Percentiles rank a stretch among this genome's conserved stretches.
phyloP scores from a whole-genome alignment of 257 asterid species.

The Paraleonurus japonicus region DNA sequence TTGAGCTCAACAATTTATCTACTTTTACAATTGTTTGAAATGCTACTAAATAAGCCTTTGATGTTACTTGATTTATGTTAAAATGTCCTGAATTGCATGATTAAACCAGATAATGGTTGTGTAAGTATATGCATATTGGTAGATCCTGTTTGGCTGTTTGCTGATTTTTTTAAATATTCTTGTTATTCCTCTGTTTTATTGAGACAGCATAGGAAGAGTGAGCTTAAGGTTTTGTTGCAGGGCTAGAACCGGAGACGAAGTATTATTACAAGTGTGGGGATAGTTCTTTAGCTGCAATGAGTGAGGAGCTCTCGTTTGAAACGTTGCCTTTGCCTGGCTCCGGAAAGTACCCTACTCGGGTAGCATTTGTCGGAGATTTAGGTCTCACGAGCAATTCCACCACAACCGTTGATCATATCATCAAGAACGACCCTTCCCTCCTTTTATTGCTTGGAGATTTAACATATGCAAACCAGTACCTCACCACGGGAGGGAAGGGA shows the following conservation, averaged over 20 bases:
- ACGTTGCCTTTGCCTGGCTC: constrained; percentile 66
- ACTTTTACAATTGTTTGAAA: background rate
- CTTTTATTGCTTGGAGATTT: constrained; percentile 75
- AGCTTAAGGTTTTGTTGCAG: constrained; percentile 32
- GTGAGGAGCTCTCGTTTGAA: constrained; percentile 55
- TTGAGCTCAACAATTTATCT: background rate
- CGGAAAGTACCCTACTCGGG: constrained; percentile 54
- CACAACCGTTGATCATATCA: constrained; percentile 74
- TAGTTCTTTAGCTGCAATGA: constrained; percentile 63
- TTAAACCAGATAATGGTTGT: background rate
- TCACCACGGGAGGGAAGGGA: constrained; percentile 74
- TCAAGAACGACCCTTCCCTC: constrained; percentile 58
- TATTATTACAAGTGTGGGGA: constrained; percentile 89
- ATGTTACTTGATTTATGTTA: too few relatives aligned
- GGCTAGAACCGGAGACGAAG: constrained; percentile 66
- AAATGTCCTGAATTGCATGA: background rate
- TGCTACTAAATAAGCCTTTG: background rate
- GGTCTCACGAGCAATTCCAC: constrained; percentile 79
- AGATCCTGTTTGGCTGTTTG: too few relatives aligned
- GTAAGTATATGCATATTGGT: background rate
- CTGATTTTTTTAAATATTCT: background rate
- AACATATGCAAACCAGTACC: constrained; percentile 77
- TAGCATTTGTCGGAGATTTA: constrained; percentile 79
- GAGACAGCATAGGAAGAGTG: background rate
- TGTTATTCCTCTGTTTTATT: background rate